Evolutionary conservation across 2,329 filamentous ascomycete species (phyloP), one percentile per base, ranked within the genome.

Genomic region (Phaeosphaeria sp.): DNA sequence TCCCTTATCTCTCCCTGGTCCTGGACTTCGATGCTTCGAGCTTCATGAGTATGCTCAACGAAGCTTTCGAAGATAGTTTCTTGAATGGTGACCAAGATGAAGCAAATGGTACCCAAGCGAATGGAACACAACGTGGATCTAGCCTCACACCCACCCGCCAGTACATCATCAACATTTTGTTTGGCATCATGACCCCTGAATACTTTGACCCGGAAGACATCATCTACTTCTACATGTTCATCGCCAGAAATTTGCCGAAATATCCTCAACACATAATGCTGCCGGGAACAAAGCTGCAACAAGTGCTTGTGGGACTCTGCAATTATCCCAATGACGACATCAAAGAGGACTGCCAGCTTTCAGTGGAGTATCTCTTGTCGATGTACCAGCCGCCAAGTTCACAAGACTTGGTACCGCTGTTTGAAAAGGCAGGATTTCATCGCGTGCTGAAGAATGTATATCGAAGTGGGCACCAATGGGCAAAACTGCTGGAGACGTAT

Each of bases 141-240:
- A 61, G 74, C 13, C 51, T 76, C 45, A 74, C 78, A 25, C 80
- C 97, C 49, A 95, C 95, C 69, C 87, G 95, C 33, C 95, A 99
- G 76, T 97, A 96, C 69, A 88, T 99, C 58, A 86, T 97, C 64
- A 94, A 91, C 47, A 96, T 97, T 55, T 80, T 99, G 56, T 84
- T 96, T 11, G 93, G 97, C 74, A 89, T 97, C 25, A 96, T 99
- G 92, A 91, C 89, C 49, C 80, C 87, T 0, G 82, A 84, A 3
- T 87, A 91, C 47, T 98, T 97, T 76, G 86, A 88, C 0, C 78
- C 88, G 0, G 87, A 91, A 59, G 93, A 98, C 72, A 93, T 91
- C 13, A 91, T 99, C 55, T 99, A 97, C 76, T 85, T 99, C 45
- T 93, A 99, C 77, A 99, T 99, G 93, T 99, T 99, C 72, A 91